These are phyloP conservation scores for Mycena floridula DNA, from an alignment of 768 basidiomycete genomes.

Conservation along the genomic window DNA sequence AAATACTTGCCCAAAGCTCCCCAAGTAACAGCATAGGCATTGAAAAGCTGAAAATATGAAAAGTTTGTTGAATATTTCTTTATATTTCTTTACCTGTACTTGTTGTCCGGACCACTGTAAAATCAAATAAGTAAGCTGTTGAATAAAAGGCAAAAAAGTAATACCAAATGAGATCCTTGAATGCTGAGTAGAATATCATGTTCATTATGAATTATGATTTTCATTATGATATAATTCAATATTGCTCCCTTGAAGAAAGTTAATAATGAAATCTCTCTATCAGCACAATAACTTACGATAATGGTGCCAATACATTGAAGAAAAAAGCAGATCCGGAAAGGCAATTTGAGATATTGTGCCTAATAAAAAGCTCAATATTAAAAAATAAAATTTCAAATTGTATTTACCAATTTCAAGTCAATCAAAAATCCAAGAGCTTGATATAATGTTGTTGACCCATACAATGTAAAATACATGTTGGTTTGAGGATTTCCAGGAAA, in stretches of 20 bases:
- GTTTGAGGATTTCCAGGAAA: neutral
- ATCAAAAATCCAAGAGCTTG: neutral
- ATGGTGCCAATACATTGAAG: constrained; percentile 24
- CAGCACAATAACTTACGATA: constrained; percentile 36
- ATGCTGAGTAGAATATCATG: constrained; percentile 44
- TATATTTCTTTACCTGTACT: neutral
- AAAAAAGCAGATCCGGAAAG: neutral
- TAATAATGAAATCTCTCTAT: neutral
- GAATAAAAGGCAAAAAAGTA: constrained; percentile 33
- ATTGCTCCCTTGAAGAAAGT: neutral
- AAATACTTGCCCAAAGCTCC: constrained; percentile 30
- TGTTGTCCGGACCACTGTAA: neutral
- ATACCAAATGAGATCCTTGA: constrained; percentile 44
- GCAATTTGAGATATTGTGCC: neutral
- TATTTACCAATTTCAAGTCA: constrained; percentile 2
- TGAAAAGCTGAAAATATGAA: constrained; percentile 10
- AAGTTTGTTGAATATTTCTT: neutral
- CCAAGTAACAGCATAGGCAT: constrained; percentile 24
- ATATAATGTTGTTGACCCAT: neutral
- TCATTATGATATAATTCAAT: constrained; percentile 43
- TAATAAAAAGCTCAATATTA: constrained; percentile 1
- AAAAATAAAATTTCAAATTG: constrained; percentile 5
- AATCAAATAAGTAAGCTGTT: neutral
- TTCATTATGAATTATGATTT: constrained; percentile 46
- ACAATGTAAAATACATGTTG: neutral